phyloP scores from a whole-genome alignment of 495 filamentous ascomycete genomes.

The Penicillium fimorum region DNA sequence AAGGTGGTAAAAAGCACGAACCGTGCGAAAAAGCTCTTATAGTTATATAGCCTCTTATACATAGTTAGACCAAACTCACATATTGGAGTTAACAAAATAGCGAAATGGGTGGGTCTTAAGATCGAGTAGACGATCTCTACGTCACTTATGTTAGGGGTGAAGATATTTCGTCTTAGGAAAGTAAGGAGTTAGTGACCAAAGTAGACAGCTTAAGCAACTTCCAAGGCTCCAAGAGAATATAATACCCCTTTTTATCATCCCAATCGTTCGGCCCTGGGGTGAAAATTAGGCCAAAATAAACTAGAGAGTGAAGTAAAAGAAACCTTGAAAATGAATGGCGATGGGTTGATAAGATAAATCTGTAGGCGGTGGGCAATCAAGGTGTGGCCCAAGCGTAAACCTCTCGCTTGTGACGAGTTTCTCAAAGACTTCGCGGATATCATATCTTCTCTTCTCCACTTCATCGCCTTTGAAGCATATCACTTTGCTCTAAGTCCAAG shows the following conservation, averaged over 20 bases:
- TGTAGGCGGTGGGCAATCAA: constrained; percentile 36
- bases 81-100: not conserved
- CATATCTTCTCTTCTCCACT: constrained; percentile 23
- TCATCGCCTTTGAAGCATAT: constrained; percentile 2
- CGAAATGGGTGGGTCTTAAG: not conserved
- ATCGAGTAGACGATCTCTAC: not conserved
- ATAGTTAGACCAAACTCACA: too few species aligned
- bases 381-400: constrained; percentile 45
- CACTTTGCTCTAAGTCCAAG: constrained; percentile 2
- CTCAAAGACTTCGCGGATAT: constrained; percentile 25
- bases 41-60: too few species aligned
- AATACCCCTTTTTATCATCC: not conserved
- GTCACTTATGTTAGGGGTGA: not conserved
- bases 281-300: not conserved
- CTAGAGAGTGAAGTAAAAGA: constrained; percentile 1
- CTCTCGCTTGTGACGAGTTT: constrained; percentile 40
- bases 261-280: not conserved
- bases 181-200: not conserved
- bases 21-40: too few species aligned
- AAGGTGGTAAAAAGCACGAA: too few species aligned
- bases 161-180: not conserved
- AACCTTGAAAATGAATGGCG: not conserved
- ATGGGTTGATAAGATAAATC: constrained; percentile 21
- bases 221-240: not conserved
- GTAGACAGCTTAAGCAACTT: not conserved